A percentile compares a stretch with the other conserved stretches of the same genome.
Evolutionary conservation across 805 yeast genomes (phyloP).

Genomic region (Danielia oregonensis): DNA sequence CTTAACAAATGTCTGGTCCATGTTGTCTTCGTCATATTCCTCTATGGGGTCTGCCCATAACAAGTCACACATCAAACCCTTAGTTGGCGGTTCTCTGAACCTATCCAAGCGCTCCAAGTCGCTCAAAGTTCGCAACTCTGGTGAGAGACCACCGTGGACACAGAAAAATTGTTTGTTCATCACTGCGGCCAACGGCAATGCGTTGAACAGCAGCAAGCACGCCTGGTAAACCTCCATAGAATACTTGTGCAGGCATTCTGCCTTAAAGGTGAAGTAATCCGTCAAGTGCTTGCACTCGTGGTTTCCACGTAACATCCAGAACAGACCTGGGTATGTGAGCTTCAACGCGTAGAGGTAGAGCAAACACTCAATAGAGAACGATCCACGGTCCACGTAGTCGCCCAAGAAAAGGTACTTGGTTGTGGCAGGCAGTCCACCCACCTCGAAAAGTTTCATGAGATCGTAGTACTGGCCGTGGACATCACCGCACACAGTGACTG

Average conservation of each 20-base stretch:
- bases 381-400: slow-evolving; percentile 94
- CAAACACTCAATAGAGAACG: slow-evolving; percentile 79
- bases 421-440: slow-evolving; percentile 81
- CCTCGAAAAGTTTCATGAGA: slow-evolving; percentile 84
- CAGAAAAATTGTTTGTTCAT: slow-evolving; percentile 94
- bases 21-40: slow-evolving; percentile 60
- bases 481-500: slow-evolving; percentile 95
- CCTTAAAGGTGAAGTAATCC: slow-evolving; percentile 87
- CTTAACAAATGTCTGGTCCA: slow-evolving; percentile 50
- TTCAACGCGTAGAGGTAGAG: slow-evolving; percentile 76
- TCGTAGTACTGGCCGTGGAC: slow-evolving; percentile 96
- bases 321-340: slow-evolving; percentile 65
- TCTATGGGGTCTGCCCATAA: slow-evolving; percentile 97
- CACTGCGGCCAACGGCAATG: slow-evolving; percentile 86
- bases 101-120: slow-evolving; percentile 72
- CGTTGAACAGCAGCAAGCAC: slow-evolving; percentile 73
- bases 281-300: slow-evolving; percentile 95
- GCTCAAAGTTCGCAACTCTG: slow-evolving; percentile 66
- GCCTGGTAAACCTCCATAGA: slow-evolving; percentile 61
- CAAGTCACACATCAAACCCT: slow-evolving; percentile 90
- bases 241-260: slow-evolving; percentile 87
- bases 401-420: slow-evolving; percentile 84
- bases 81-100: slow-evolving; percentile 88
- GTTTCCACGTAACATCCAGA: slow-evolving; percentile 87
- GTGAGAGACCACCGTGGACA: slow-evolving; percentile 94